phyloP scores from a whole-genome alignment of 2,329 filamentous ascomycete genomes.

The Neurospora sp. region DNA sequence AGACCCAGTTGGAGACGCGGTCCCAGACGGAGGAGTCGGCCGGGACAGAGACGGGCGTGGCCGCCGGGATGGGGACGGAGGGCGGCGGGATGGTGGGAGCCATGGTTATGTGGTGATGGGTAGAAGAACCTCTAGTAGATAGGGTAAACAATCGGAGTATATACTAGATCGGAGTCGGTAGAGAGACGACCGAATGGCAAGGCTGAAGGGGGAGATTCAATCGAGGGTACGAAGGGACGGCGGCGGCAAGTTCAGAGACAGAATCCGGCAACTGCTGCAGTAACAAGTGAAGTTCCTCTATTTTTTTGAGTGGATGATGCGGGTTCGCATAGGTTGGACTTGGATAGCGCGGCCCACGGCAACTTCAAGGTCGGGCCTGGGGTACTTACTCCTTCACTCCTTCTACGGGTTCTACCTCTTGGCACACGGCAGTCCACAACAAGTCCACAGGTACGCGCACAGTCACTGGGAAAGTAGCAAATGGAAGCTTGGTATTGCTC shows the following conservation, averaged over 20 bases:
- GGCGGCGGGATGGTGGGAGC: slow-evolving; percentile 33
- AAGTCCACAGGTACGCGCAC: not conserved
- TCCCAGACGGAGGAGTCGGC: slow-evolving; percentile 71
- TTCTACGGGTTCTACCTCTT: not conserved
- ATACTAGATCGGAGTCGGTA: not conserved
- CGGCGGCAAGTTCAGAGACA: not conserved
- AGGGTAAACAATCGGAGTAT: not conserved
- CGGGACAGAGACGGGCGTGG: slow-evolving; percentile 38
- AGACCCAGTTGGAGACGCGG: slow-evolving; percentile 80
- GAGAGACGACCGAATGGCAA: not conserved
- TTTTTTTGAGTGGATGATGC: not conserved
- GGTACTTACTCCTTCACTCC: not conserved
- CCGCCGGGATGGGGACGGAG: slow-evolving; percentile 38
- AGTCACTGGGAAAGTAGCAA: not conserved
- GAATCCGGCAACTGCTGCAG: not conserved
- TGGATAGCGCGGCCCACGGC: not conserved
- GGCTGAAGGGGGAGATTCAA: not conserved
- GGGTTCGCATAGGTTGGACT: not conserved
- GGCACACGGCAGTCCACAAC: not conserved
- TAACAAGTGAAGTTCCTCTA: not conserved
- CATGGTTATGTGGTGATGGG: slow-evolving; percentile 24
- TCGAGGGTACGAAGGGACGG: not conserved
- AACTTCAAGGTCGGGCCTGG: not conserved
- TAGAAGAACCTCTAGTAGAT: slow-evolving; percentile 3
- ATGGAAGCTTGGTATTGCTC: not conserved